Evolutionary conservation across 768 basidiomycete species (phyloP), one percentile per base, ranked within the genome.

Genomic region (Melanogaster broomeanus): DNA sequence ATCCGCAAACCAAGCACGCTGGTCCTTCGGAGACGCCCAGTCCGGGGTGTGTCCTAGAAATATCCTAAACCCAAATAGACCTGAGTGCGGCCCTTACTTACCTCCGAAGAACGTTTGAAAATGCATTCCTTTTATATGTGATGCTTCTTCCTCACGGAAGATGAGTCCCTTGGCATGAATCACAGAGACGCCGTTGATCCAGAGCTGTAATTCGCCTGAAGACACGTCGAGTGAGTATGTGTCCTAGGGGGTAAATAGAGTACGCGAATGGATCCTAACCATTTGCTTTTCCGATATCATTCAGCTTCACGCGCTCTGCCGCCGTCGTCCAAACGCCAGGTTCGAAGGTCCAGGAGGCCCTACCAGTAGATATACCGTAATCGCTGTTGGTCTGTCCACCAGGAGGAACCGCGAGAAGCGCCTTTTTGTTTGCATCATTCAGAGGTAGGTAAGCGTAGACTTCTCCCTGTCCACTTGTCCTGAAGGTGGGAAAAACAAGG

Each of bases 91-190:
- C 3, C 35, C 6, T 18, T 19, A 60, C 72, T 48, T 58, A 82
- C 85, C 87, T 39, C 87, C 88, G 55, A 91, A 91, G 73, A 90
- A 91, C 0, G 88, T 89, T 66, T 88, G 81, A 45, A 87, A 81
- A 63, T 87, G 87, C 64, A 85, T 79, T 8, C 88, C 88, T 49
- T 81, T 82, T 48, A 90, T 79, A 46, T 74, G 2, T 71, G 73
- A 7, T 57, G 63, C n/a, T 18, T 61, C 57, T 2, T 60, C 42
- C 22, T 63, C 58, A 61, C 84, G 75, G 5, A 89, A 61, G 4
- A 72, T 65, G 1, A 92, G 64, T 0, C 79, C 79, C 1, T 63
- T 60, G 2, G 78, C 72, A n/a, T 57, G 61, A 8, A 90, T 79
- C 4, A 83, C 83, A 2, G 75, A 77, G 10, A 63, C 56, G 0